Evolutionary conservation across 1,284 basidiomycete genomes (phyloP).

Genomic region (Ceratobasidium sp.): DNA sequence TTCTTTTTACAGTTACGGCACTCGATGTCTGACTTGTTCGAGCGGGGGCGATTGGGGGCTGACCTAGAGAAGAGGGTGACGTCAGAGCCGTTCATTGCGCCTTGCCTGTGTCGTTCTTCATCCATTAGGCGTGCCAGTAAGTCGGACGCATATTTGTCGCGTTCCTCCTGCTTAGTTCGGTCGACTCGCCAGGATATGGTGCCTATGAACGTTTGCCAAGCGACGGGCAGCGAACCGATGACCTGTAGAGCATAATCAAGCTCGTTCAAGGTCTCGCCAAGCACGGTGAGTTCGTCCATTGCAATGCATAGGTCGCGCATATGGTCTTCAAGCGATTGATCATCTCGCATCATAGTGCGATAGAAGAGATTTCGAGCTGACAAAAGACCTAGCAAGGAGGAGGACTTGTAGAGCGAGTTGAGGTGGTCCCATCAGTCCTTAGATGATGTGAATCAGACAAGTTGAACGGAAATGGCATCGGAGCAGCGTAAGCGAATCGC

Average conservation of each 20-base stretch:
- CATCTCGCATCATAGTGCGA: slow-evolving; percentile 5
- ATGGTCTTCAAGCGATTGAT: slow-evolving; percentile 23
- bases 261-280: slow-evolving; percentile 7
- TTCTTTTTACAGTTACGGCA: slow-evolving; percentile 17
- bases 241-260: slow-evolving; percentile 20
- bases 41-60: background rate
- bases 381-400: slow-evolving; percentile 6
- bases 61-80: slow-evolving; percentile 4
- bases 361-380: slow-evolving; percentile 11
- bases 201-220: slow-evolving; percentile 21
- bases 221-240: slow-evolving; percentile 1
- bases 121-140: slow-evolving; percentile 17
- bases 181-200: slow-evolving; percentile 19
- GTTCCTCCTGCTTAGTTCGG: background rate
- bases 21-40: background rate
- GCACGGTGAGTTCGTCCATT: slow-evolving; percentile 7
- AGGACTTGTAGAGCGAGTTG: slow-evolving; percentile 15
- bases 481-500: slow-evolving; percentile 9
- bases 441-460: background rate
- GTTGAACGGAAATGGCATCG: slow-evolving; percentile 12
- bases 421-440: slow-evolving; percentile 21
- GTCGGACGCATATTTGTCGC: background rate
- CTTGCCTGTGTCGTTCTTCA: slow-evolving; percentile 4
- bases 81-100: slow-evolving; percentile 9
- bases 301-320: slow-evolving; percentile 13